Conservation (phyloP, 2,329 filamentous ascomycete species). For the Venturia asperata region DNA sequence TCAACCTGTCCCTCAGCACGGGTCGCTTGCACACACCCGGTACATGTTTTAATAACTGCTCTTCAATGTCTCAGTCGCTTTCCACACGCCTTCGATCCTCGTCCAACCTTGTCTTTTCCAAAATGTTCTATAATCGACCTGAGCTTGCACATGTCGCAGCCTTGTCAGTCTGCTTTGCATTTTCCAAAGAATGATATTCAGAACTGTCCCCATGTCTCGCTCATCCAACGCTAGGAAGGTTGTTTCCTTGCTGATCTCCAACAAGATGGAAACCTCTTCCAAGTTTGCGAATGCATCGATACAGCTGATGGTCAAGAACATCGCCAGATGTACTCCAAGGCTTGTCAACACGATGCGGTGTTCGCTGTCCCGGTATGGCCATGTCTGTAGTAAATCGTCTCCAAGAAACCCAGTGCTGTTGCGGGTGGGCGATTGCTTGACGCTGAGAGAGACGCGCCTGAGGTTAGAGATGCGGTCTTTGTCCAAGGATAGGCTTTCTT, state of each 20-base stretch:
- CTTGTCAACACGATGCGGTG: not conserved
- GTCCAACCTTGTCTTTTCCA: not conserved
- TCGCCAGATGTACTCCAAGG: not conserved
- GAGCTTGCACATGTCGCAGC: not conserved
- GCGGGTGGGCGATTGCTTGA: not conserved
- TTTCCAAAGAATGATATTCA: not conserved
- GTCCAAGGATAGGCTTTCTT: not conserved
- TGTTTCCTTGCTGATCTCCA: not conserved
- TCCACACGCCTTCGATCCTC: not conserved
- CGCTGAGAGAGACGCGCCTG: not conserved
- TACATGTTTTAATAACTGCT: not conserved
- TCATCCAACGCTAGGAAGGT: not conserved
- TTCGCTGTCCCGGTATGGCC: slow-evolving; percentile 1
- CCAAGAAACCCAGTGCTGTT: not conserved
- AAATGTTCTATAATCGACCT: not conserved
- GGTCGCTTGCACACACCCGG: not conserved
- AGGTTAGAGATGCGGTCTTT: not conserved
- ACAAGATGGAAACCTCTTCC: not conserved
- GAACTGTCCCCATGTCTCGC: not conserved
- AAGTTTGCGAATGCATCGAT: slow-evolving; percentile 7
- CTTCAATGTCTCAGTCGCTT: not conserved
- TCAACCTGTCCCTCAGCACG: not conserved
- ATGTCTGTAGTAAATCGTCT: not conserved
- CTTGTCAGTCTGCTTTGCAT: not conserved
- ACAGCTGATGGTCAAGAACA: not conserved